phyloP scores from a whole-genome alignment of 495 filamentous ascomycete genomes.

The Daldinia bambusicola region DNA sequence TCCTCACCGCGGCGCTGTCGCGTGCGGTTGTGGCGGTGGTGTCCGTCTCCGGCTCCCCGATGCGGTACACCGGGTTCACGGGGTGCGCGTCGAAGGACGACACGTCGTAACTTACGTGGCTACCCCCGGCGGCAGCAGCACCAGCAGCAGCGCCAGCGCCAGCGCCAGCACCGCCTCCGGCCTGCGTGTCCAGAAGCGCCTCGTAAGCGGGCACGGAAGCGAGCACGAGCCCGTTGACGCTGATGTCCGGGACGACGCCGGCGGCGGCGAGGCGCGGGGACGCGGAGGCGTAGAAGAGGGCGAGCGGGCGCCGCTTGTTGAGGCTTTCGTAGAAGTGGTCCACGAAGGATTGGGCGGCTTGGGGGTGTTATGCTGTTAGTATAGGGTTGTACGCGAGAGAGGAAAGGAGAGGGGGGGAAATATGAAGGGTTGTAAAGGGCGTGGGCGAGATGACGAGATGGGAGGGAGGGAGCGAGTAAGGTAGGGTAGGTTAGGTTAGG shows the following conservation, averaged over 20 bases:
- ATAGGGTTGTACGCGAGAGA: too few relatives aligned
- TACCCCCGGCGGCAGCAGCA: too few relatives aligned
- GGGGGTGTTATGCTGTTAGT: too few relatives aligned
- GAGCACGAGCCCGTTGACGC: slow-evolving; percentile 55
- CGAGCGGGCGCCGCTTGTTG: slow-evolving; percentile 49
- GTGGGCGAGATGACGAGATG: background rate
- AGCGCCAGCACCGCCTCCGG: slow-evolving; percentile 5
- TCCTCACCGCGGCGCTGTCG: slow-evolving; percentile 36
- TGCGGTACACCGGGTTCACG: slow-evolving; percentile 70
- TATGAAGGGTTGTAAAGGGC: background rate
- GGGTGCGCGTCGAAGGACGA: slow-evolving; percentile 77
- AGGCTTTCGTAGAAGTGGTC: slow-evolving; percentile 55
- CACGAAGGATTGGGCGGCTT: slow-evolving; percentile 56
- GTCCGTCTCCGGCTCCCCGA: slow-evolving; percentile 49
- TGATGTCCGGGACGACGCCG: slow-evolving; percentile 54
- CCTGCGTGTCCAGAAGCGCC: slow-evolving; percentile 51
- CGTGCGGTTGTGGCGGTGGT: too few relatives aligned
- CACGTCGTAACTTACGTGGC: slow-evolving; percentile 62
- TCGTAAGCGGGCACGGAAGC: slow-evolving; percentile 52
- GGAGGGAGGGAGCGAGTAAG: background rate
- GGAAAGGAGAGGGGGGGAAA: too few relatives aligned
- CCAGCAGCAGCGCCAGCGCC: too few relatives aligned
- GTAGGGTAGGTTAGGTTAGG: too few relatives aligned
- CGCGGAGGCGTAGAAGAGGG: slow-evolving; percentile 51
- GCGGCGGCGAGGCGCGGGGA: slow-evolving; percentile 48